Percentiles rank a stretch among this genome's conserved stretches.
These are phyloP conservation scores for Oryza meridionalis DNA, from an alignment of 176 grass and related monocot species.

Conservation along the genomic window DNA sequence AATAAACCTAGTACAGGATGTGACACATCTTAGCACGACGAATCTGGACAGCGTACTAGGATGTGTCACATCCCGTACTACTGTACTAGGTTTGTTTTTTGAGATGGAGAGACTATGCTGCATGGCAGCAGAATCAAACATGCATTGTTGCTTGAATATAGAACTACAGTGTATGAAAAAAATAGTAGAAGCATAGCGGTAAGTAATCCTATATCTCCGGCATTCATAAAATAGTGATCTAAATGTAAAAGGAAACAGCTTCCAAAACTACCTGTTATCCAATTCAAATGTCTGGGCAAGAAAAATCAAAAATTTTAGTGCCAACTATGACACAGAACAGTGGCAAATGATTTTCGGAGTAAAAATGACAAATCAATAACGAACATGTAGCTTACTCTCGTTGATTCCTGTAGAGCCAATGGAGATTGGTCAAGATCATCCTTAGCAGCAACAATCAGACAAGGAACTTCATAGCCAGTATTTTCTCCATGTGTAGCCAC, in stretches of 20 bases:
- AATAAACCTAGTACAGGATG: too few species aligned
- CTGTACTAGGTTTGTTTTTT: too few species aligned
- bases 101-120: neutral
- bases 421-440: slow-evolving; percentile 95
- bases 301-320: neutral
- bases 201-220: neutral
- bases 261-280: neutral
- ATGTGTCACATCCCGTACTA: too few species aligned
- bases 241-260: neutral
- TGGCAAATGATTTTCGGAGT: neutral
- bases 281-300: neutral
- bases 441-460: slow-evolving; percentile 94
- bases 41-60: too few species aligned
- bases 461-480: slow-evolving; percentile 93
- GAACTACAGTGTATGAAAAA: slow-evolving; percentile 1
- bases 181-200: neutral
- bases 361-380: neutral
- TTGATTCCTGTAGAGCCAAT: slow-evolving; percentile 89
- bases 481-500: slow-evolving; percentile 98
- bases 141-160: neutral
- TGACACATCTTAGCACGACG: too few species aligned
- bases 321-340: neutral
- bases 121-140: neutral
- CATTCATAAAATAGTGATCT: neutral
- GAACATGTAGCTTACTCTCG: slow-evolving; percentile 63